Evolutionary conservation across 2,329 filamentous ascomycete genomes (phyloP), one percentile per base, ranked within the genome.

Genomic region (Neocatenulostroma microsporum): DNA sequence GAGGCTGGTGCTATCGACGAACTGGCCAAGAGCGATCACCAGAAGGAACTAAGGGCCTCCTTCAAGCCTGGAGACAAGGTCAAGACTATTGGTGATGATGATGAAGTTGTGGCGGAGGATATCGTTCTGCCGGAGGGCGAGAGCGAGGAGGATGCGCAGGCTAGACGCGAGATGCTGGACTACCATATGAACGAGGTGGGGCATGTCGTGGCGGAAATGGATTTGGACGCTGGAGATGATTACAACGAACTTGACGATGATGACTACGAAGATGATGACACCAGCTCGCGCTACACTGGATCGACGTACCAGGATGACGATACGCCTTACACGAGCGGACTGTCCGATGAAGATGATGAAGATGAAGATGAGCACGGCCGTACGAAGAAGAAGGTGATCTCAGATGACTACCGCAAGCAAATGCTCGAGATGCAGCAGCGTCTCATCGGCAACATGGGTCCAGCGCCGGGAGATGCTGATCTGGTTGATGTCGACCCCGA

Each of bases 101-200:
- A 65, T 36, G 56, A 67, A 8, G 49, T 60, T 11, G 42, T 62
- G 3, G 50, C 56, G 4, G 50, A 57, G 5, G 50, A 67, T 5
- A 69, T 78, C 1, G 64, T 86, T 10, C 72, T 83, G 11, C 82
- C 86, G 2, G 72, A 80, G 1, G 73, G 83, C 34, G 91, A 98
- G 51, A 76, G 81, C 0, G 69, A 74, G 10, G 87, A 94, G 47
- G 89, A 95, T 45, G 83, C 86, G 3, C 73, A 73, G 21, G 62
- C 94, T 17, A 80, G 91, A 5, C 76, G 80, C 39, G 80, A 95
- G 54, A 96, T 98, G 88, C 70, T 96, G 6, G 74, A 84, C 45
- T 98, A 96, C 56, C 81, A 84, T 43, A 67, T 94, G 61, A 80
- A 82, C 29, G 89, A 96, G 59, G 80, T 98, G 39, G 86, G 87